A percentile compares a stretch with the other conserved stretches of the same genome.
Evolutionary conservation across 768 basidiomycete species (phyloP).

Genomic region (Amanita pseudoporphyria): DNA sequence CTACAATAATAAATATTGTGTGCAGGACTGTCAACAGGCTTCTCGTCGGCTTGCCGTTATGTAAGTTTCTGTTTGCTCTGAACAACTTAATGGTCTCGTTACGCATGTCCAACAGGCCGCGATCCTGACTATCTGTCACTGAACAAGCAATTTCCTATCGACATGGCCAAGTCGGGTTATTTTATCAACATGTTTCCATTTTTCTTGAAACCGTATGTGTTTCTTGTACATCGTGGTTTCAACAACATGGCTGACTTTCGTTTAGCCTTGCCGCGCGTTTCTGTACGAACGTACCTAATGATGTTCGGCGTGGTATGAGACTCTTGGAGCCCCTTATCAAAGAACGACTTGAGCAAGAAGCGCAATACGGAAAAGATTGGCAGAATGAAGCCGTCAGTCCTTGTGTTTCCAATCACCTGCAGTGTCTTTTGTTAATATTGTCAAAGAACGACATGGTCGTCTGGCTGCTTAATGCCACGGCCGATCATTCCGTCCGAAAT

Average conservation of each 20-base stretch:
- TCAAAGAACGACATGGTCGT: conserved; percentile 10
- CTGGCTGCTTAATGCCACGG: too few species aligned
- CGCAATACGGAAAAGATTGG: too few species aligned
- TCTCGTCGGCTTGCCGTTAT: conserved; percentile 14
- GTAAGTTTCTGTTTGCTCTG: conserved; percentile 4
- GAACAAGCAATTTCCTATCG: conserved; percentile 10
- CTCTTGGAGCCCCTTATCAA: conserved; percentile 20
- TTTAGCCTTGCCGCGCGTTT: conserved; percentile 12
- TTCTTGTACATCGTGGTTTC: not conserved
- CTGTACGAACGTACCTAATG: conserved; percentile 6
- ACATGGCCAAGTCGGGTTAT: conserved; percentile 12
- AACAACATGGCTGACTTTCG: too few species aligned
- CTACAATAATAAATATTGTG: conserved; percentile 13
- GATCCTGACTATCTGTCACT: conserved; percentile 13
- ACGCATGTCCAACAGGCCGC: conserved; percentile 10
- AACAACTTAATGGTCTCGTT: too few species aligned
- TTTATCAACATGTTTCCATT: conserved; percentile 17
- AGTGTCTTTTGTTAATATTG: too few species aligned
- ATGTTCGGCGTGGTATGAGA: conserved; percentile 10
- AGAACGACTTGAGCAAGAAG: too few species aligned
- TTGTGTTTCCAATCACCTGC: too few species aligned
- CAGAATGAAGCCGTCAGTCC: too few species aligned
- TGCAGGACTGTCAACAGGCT: conserved; percentile 12
- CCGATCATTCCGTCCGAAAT: too few species aligned
- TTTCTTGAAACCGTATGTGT: conserved; percentile 15